phyloP scores from a whole-genome alignment of 139 green algal species.

The Pleodorina starrii region DNA sequence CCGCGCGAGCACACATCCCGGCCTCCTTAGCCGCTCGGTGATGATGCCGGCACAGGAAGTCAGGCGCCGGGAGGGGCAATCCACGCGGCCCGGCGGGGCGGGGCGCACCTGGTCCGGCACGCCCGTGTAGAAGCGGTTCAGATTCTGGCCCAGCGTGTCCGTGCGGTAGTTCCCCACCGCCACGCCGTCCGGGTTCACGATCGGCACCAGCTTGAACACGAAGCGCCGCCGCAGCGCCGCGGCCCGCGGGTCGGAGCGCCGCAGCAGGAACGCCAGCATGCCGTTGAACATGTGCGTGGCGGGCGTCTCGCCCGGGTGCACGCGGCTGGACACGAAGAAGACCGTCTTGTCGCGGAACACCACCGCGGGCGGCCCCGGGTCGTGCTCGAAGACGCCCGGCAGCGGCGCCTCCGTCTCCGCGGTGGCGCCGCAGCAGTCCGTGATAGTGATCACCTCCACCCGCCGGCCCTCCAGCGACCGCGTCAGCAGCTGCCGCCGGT shows the following conservation, averaged over 20 bases:
- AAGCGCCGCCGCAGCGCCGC: constrained; percentile 63
- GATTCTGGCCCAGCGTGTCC: constrained; percentile 73
- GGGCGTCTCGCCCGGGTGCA: constrained; percentile 83
- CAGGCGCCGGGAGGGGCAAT: no score
- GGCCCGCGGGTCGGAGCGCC: constrained; percentile 62
- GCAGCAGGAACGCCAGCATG: constrained; percentile 74
- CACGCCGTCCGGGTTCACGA: constrained; percentile 79
- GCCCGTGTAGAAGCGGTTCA: constrained; percentile 75
- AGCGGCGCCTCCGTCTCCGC: neutral
- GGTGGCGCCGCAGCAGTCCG: constrained; percentile 53
- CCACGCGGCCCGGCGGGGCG: no score
- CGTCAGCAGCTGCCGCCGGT: constrained; percentile 62
- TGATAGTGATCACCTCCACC: constrained; percentile 70
- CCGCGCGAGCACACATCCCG: no score
- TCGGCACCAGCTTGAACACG: constrained; percentile 80
- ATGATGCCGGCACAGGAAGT: no score
- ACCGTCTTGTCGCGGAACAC: constrained; percentile 40
- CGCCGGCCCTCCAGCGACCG: constrained; percentile 58
- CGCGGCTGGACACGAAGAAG: constrained; percentile 73
- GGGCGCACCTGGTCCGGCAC: constrained; percentile 50
- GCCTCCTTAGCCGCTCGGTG: no score
- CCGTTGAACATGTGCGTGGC: constrained; percentile 77
- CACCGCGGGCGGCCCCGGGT: constrained; percentile 25
- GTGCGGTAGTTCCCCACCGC: constrained; percentile 71
- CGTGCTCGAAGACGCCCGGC: constrained; percentile 30